Evolutionary conservation across 2,329 filamentous ascomycete species (phyloP), one percentile per base, ranked within the genome.

Genomic region (Exophiala sp.): DNA sequence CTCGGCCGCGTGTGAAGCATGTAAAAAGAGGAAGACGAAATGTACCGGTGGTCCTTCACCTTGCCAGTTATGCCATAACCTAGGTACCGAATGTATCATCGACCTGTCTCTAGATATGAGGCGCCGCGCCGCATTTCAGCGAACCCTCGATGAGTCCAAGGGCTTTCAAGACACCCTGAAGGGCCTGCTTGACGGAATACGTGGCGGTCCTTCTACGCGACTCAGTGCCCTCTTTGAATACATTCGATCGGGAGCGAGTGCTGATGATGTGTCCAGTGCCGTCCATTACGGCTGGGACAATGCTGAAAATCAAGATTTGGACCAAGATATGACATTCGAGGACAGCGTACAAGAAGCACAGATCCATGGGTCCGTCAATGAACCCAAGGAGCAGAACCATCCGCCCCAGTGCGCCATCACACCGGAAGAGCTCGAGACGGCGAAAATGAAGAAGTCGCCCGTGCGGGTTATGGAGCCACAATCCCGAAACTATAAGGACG

Each of bases 1-100:
- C 34, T 57, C 55, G 13, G 55, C 55, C 13, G 55, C 55, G n/a
- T 57, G 55, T 19, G 55, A 57, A 30, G 55, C 55, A 29, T 57
- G 55, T 45, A 57, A 57, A 46, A 57, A 55, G 37, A 46, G 55
- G 9, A 57, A 57, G 37, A 57, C 55, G n/a, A 56, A 54, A 46
- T 58, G 56, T 23, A 52, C 53, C 7, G 56, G 56, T 10, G 53
- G 56, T 19, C 56, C 56, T 14, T 39, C 56, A n/a, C 56, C 56
- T 23, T 58, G 56, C 27, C 47, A 57, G n/a, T 35, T 56, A n/a
- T 58, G 56, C 39, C 23, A 53, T n/a, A 46, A 46, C 9, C 24
- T 54, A 1, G 50, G 48, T 3, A 57, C 53, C 11, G 53, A 58
- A 37, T 58, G 56, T 53, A 43, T 58, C 7, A 58, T 58, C 22